phyloP scores from a whole-genome alignment of 2,329 filamentous ascomycete species.

The Aspergillus sp. region DNA sequence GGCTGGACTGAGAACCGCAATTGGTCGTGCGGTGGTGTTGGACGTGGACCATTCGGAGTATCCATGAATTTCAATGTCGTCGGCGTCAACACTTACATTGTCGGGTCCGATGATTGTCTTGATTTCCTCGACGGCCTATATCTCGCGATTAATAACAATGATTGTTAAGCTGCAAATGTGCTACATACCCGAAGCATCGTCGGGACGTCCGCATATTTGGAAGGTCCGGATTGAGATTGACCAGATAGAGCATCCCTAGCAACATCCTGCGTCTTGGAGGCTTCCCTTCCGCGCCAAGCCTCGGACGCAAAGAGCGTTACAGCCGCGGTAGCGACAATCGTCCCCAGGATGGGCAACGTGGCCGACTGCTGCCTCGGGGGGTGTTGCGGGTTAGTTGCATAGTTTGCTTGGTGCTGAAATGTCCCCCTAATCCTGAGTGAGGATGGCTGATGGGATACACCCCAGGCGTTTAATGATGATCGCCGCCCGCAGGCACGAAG shows the following conservation, averaged over 20 bases:
- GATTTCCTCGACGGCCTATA: neutral
- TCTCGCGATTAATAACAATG: neutral
- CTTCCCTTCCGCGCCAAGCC: neutral
- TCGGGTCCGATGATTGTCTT: constrained; percentile 42
- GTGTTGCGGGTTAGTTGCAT: neutral
- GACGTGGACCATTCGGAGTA: constrained; percentile 68
- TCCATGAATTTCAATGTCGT: constrained; percentile 62
- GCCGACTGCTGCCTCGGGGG: neutral
- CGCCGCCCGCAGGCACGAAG: neutral
- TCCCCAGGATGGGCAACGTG: neutral
- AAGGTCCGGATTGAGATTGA: neutral
- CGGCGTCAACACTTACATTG: constrained; percentile 61
- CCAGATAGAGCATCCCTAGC: neutral
- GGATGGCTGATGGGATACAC: neutral
- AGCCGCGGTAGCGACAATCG: neutral
- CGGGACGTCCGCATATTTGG: constrained; percentile 1
- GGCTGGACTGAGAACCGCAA: constrained; percentile 63
- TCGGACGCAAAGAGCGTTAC: neutral
- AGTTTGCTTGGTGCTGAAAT: neutral
- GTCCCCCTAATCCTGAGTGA: neutral
- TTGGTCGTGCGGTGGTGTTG: constrained; percentile 51
- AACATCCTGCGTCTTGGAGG: neutral
- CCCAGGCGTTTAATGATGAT: neutral
- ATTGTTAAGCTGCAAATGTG: neutral
- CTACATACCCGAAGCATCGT: neutral